Evolutionary conservation across 1,284 basidiomycete genomes (phyloP).

Genomic region (Moniliophthora roreri): DNA sequence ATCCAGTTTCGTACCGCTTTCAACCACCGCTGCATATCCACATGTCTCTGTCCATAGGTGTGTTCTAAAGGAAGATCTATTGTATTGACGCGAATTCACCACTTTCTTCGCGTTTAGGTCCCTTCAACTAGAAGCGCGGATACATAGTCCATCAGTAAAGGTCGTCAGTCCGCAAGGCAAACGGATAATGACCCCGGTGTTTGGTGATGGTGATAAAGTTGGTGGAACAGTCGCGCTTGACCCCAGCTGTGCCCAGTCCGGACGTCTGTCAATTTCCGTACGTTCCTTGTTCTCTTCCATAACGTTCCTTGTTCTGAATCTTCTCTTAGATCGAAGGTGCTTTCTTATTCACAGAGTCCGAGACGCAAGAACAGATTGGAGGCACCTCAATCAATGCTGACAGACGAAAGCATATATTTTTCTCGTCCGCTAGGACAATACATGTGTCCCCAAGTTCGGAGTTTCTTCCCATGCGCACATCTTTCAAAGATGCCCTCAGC

Average conservation of each 20-base stretch:
- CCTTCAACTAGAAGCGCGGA: conserved; percentile 53
- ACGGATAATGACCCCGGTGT: conserved; percentile 52
- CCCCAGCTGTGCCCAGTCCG: conserved; percentile 45
- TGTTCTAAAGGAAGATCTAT: conserved; percentile 13
- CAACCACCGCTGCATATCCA: conserved; percentile 24
- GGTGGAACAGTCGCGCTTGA: conserved; percentile 58
- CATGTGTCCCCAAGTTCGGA: conserved; percentile 41
- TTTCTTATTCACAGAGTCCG: conserved; percentile 45
- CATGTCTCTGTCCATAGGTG: conserved; percentile 50
- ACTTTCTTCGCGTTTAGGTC: conserved; percentile 37
- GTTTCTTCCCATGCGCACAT: conserved; percentile 19
- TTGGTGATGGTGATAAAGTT: conserved; percentile 58
- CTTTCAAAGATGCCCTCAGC: conserved; percentile 23
- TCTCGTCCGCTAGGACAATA: conserved; percentile 47
- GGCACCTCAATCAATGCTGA: conserved; percentile 18
- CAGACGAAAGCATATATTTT: conserved; percentile 54
- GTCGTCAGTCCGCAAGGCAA: conserved; percentile 33
- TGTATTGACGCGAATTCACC: background rate
- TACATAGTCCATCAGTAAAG: conserved; percentile 60
- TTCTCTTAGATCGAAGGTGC: conserved; percentile 56
- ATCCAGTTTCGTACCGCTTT: conserved; percentile 23
- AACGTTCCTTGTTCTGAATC: conserved; percentile 10
- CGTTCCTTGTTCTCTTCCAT: conserved; percentile 22
- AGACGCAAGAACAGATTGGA: conserved; percentile 11
- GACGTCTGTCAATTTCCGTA: conserved; percentile 60